phyloP scores from a whole-genome alignment of 345 rosid species.

The Aethionema arabicum region DNA sequence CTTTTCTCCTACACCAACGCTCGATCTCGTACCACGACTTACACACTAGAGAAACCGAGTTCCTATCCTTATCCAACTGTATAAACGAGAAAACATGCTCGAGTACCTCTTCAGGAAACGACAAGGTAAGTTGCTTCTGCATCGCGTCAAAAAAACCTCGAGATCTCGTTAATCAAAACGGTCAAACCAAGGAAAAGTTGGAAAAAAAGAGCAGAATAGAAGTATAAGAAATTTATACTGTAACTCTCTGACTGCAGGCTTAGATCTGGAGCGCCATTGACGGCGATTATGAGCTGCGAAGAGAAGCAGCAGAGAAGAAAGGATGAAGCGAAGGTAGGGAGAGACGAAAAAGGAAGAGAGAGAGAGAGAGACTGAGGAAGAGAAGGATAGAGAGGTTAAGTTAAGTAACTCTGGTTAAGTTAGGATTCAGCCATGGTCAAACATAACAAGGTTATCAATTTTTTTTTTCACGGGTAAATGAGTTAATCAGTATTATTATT shows the following conservation, averaged over 20 bases:
- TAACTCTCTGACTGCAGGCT: background rate
- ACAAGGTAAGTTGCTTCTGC: constrained; percentile 42
- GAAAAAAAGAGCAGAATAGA: background rate
- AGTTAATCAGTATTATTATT: no score
- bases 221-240: background rate
- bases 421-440: constrained; percentile 49
- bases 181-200: background rate
- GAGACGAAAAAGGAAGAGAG: background rate
- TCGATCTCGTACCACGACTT: constrained; percentile 93
- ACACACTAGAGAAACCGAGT: constrained; percentile 78
- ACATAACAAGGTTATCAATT: constrained; percentile 40
- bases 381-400: constrained; percentile 13
- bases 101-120: constrained; percentile 89
- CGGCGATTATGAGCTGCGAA: constrained; percentile 25
- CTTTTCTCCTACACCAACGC: constrained; percentile 66
- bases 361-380: constrained; percentile 3
- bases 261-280: constrained; percentile 60
- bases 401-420: constrained; percentile 38
- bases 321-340: constrained; percentile 1
- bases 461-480: no score
- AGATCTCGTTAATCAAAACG: constrained; percentile 12
- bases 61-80: constrained; percentile 61
- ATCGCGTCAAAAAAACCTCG: background rate
- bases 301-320: background rate
- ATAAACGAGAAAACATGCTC: constrained; percentile 87